Conservation (phyloP, 805 yeast species). For the Sungouiella blattae region DNA sequence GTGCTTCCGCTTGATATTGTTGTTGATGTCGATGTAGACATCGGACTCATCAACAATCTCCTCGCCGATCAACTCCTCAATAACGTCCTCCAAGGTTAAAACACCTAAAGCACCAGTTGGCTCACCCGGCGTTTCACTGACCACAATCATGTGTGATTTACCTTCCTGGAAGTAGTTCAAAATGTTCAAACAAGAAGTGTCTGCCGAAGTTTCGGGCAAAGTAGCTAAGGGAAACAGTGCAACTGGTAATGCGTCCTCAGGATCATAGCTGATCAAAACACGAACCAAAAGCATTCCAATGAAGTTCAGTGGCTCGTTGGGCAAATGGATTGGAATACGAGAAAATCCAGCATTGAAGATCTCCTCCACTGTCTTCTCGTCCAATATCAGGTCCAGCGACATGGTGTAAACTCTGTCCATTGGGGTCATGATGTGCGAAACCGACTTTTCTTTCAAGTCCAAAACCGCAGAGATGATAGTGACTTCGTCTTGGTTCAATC, state of each 20-base stretch:
- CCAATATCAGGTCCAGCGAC: constrained; percentile 76
- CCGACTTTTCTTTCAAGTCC: constrained; percentile 89
- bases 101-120: constrained; percentile 86
- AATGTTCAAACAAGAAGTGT: constrained; percentile 89
- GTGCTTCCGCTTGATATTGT: constrained; percentile 71
- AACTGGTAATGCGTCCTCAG: constrained; percentile 91
- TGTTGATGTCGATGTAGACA: constrained; percentile 86
- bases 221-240: constrained; percentile 94
- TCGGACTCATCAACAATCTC: constrained; percentile 96
- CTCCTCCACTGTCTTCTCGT: constrained; percentile 81
- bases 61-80: constrained; percentile 95
- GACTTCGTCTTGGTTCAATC: constrained; percentile 91
- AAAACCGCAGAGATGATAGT: constrained; percentile 92
- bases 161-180: constrained; percentile 97
- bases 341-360: constrained; percentile 93
- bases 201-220: constrained; percentile 87
- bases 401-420: constrained; percentile 84
- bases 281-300: constrained; percentile 94
- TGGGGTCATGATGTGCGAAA: constrained; percentile 89
- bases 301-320: constrained; percentile 84
- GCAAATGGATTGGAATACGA: constrained; percentile 89
- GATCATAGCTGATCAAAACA: constrained; percentile 90
- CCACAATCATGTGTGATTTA: constrained; percentile 94
- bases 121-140: constrained; percentile 80
- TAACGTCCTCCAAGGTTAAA: constrained; percentile 92